Conservation (phyloP, 495 filamentous ascomycete species). For the Xylaria nigripes region DNA sequence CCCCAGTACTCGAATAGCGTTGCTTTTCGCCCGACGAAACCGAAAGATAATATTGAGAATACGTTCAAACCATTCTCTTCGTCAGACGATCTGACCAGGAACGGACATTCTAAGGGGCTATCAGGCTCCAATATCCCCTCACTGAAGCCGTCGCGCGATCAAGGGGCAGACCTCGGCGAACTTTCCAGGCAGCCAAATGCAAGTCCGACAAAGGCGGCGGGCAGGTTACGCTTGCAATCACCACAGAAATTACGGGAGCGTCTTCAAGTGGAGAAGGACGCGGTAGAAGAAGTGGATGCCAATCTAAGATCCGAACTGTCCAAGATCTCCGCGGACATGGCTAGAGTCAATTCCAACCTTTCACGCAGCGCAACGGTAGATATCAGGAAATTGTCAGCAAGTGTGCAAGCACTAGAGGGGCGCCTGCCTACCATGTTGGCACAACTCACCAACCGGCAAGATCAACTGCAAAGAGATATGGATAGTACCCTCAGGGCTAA, state of each 20-base stretch:
- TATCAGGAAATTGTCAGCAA: conserved; percentile 43
- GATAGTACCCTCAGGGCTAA: conserved; percentile 59
- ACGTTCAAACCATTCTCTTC: conserved; percentile 16
- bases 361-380: conserved; percentile 33
- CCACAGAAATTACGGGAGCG: conserved; percentile 90
- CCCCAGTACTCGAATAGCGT: conserved; percentile 10
- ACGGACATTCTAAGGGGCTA: conserved; percentile 31
- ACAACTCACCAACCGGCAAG: conserved; percentile 53
- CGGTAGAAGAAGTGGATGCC: conserved; percentile 58
- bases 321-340: conserved; percentile 76
- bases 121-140: conserved; percentile 43
- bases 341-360: conserved; percentile 45
- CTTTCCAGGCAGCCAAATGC: conserved; percentile 25
- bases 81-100: conserved; percentile 6
- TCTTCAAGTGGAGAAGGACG: conserved; percentile 68
- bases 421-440: conserved; percentile 52
- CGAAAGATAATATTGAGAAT: conserved; percentile 36
- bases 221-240: conserved; percentile 77
- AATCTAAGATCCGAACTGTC: conserved; percentile 67
- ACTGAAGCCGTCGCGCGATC: conserved; percentile 29
- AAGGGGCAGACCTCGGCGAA: conserved; percentile 16
- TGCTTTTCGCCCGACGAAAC: conserved; percentile 28
- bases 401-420: conserved; percentile 56
- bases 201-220: conserved; percentile 36
- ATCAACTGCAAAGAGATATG: conserved; percentile 56